These are phyloP conservation scores for Discostella pseudostelligera DNA, from an alignment of 108 stramenopile species.

Conservation along the genomic window DNA sequence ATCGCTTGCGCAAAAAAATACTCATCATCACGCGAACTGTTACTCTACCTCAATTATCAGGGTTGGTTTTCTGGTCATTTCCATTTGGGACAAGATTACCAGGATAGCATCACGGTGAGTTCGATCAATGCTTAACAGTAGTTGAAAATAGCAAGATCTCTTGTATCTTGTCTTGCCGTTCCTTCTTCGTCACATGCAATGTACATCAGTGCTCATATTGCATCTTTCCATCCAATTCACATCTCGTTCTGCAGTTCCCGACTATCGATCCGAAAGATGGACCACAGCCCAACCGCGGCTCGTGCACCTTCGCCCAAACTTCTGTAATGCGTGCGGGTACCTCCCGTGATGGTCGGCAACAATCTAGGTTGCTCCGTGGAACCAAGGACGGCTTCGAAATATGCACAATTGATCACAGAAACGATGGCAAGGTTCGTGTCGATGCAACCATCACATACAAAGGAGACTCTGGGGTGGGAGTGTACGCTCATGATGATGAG, in stretches of 20 bases:
- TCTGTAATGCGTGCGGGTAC: constrained; percentile 81
- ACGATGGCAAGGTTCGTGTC: constrained; percentile 66
- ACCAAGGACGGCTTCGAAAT: constrained; percentile 75
- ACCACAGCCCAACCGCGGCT: constrained; percentile 66
- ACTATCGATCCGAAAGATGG: constrained; percentile 59
- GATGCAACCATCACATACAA: constrained; percentile 76
- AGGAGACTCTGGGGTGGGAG: constrained; percentile 52
- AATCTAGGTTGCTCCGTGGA: constrained; percentile 83
- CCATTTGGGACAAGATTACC: constrained; percentile 83
- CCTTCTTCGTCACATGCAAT: too few relatives aligned
- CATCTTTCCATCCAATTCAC: too few relatives aligned
- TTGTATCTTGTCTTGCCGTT: constrained; percentile 3
- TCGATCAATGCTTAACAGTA: too few relatives aligned
- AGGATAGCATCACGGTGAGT: constrained; percentile 37
- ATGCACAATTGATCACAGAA: constrained; percentile 87
- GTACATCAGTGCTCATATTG: not conserved
- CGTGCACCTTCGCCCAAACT: constrained; percentile 79
- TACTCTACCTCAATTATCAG: too few relatives aligned
- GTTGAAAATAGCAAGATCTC: not conserved
- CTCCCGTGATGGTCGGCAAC: constrained; percentile 80
- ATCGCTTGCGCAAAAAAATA: too few relatives aligned
- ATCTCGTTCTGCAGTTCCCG: constrained; percentile 33
- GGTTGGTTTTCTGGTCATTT: constrained; percentile 95
- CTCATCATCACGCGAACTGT: too few relatives aligned
- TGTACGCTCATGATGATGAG: constrained; percentile 71